Evolutionary conservation across 1,284 basidiomycete species (phyloP).

Genomic region (Stereum hirsutum): DNA sequence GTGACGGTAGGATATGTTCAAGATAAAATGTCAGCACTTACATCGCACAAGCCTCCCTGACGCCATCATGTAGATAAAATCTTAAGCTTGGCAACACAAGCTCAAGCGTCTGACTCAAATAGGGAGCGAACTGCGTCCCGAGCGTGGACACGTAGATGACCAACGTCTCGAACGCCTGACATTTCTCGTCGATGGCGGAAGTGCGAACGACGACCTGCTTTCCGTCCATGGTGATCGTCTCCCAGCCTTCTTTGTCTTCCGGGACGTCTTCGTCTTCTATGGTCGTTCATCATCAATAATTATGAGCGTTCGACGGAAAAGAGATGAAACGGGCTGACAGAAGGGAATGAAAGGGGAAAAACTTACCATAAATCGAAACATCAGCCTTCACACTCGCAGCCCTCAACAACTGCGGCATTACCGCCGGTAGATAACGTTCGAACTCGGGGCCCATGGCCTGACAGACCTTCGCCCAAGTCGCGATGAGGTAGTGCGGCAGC

Average conservation of each 20-base stretch:
- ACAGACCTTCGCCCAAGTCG: constrained; percentile 79
- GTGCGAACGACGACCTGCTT: constrained; percentile 71
- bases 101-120: constrained; percentile 60
- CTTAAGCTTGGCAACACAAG: constrained; percentile 61
- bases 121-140: constrained; percentile 62
- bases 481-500: constrained; percentile 58
- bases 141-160: constrained; percentile 73
- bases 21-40: constrained; percentile 25
- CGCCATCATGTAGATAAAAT: constrained; percentile 78
- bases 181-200: constrained; percentile 78
- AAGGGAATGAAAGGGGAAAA: not conserved
- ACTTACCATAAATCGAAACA: constrained; percentile 62
- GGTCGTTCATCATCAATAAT: constrained; percentile 1
- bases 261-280: constrained; percentile 44
- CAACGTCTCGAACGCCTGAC: constrained; percentile 78
- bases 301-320: not conserved
- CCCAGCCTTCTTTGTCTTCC: constrained; percentile 65
- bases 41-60: constrained; percentile 71
- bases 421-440: constrained; percentile 74
- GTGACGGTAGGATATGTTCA: too few relatives aligned
- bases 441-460: constrained; percentile 76
- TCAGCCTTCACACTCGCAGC: constrained; percentile 76
- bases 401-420: constrained; percentile 71
- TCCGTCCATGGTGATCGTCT: constrained; percentile 67
- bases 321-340: not conserved